Evolutionary conservation across 495 filamentous ascomycete genomes (phyloP), one percentile per base, ranked within the genome.

Genomic region (Recurvomyces mirabilis): DNA sequence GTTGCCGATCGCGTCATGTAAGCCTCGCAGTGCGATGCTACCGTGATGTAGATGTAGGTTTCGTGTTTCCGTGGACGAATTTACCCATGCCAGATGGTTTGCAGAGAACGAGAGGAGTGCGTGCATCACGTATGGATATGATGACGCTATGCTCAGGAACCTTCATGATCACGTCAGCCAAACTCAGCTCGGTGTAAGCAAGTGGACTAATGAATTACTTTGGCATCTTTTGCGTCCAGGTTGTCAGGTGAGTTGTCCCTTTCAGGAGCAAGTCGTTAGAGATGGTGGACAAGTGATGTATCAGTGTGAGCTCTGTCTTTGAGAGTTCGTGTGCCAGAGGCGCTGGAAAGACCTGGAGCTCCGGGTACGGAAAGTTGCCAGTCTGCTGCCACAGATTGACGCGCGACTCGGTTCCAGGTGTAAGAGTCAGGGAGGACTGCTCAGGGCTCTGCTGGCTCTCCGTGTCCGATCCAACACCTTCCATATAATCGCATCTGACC

Each of bases 401-500:
- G 35, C 79, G 77, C 31, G 69, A 69, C 62, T 95, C 85, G 52
- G 88, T 66, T 49, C 85, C 74, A 29, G 82, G 77, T 38, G 82
- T 84, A 77, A 86, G 82, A 60, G 87, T 72, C 17, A 91, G 74
- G 66, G 89, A 78, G 22, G 82, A 75, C 56, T 77, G 78, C 57
- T 82, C 78, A 38, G 81, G 79, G 51, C 75, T 74, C 21, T 68
- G 63, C 23, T 78, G 70, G 46, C 78, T 66, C 43, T 83, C 80
- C 40, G 79, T 76, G 52, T 78, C 70, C 19, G 73, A 67, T 22
- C 76, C 68, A 2, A 68, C 60, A 45, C 75, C 74, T 57, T 95
- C 87, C 73, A 93, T 89, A 64, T 96, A 98, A 54, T 93, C 89
- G 65, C 91, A 98, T 58, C 87, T 80, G 54, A 93, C 89, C 68